These are phyloP conservation scores for Schrenkiella parvula DNA, from an alignment of 345 rosid genomes.

Conservation along the genomic window DNA sequence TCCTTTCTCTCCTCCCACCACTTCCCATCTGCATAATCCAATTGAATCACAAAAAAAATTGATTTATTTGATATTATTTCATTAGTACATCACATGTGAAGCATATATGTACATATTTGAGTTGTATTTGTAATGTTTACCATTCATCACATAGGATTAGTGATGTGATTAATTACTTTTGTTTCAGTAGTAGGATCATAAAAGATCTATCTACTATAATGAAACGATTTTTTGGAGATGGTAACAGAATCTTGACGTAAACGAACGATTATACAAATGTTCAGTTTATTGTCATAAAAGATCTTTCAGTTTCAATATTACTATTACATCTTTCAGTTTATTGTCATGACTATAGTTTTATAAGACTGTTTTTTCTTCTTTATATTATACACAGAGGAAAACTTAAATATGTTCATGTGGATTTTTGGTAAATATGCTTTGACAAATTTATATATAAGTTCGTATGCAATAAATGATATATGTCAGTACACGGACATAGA, in stretches of 20 bases:
- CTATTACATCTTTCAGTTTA: neutral
- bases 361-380: neutral
- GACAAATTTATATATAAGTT: neutral
- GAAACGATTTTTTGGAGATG: too few species aligned
- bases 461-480: neutral
- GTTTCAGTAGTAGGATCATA: neutral
- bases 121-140: neutral
- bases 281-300: too few species aligned
- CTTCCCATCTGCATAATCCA: constrained; percentile 62
- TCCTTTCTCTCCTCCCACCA: constrained; percentile 56
- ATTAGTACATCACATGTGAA: constrained; percentile 9
- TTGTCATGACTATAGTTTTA: neutral
- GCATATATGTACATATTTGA: neutral
- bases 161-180: neutral
- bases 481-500: neutral
- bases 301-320: neutral
- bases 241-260: neutral
- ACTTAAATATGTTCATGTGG: neutral
- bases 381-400: neutral
- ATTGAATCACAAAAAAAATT: neutral
- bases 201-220: too few species aligned
- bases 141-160: neutral
- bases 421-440: neutral
- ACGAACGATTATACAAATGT: too few species aligned
- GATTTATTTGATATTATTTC: neutral